Evolutionary conservation across 1,139 yeast species (phyloP).

Genomic region (Kurtzmaniella quercitrusa): DNA sequence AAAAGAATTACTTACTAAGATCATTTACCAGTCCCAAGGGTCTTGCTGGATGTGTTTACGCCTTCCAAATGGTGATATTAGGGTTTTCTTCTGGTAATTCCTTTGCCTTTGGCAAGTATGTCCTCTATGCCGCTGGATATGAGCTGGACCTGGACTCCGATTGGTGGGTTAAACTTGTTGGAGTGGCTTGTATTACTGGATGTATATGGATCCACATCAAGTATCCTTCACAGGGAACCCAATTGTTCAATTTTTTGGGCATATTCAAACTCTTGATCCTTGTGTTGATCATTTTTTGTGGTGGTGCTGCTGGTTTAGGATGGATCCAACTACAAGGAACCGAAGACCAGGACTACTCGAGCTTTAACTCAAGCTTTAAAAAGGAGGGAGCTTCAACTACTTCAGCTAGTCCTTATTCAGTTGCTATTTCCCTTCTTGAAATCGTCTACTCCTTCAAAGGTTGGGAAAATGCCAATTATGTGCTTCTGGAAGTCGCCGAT

Average conservation of each 20-base stretch:
- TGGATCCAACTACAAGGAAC: too few species aligned
- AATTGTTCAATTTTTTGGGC: conserved; percentile 41
- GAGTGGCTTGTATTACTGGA: conserved; percentile 40
- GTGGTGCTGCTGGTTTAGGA: conserved; percentile 25
- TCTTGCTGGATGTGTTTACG: conserved; percentile 39
- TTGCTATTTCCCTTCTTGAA: conserved; percentile 39
- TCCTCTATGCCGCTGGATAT: conserved; percentile 33
- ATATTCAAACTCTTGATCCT: conserved; percentile 38
- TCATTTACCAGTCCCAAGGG: conserved; percentile 35
- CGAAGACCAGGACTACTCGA: too few species aligned
- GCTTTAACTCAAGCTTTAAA: too few species aligned
- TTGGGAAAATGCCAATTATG: conserved; percentile 46
- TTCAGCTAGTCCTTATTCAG: conserved; percentile 21
- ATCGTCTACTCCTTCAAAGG: conserved; percentile 39
- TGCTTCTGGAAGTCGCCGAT: conserved; percentile 39
- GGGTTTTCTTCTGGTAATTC: conserved; percentile 51
- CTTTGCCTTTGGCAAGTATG: conserved; percentile 48
- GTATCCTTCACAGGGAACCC: conserved; percentile 40
- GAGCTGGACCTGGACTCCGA: conserved; percentile 18
- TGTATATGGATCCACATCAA: conserved; percentile 36
- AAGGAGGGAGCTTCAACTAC: conserved; percentile 13
- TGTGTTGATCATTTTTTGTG: conserved; percentile 35
- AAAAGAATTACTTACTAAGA: conserved; percentile 45
- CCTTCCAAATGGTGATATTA: conserved; percentile 43
- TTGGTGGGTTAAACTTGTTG: conserved; percentile 33